A percentile compares a stretch with the other conserved stretches of the same genome.
phyloP scores from a whole-genome alignment of 257 asterid species.

The Rhazya stricta region DNA sequence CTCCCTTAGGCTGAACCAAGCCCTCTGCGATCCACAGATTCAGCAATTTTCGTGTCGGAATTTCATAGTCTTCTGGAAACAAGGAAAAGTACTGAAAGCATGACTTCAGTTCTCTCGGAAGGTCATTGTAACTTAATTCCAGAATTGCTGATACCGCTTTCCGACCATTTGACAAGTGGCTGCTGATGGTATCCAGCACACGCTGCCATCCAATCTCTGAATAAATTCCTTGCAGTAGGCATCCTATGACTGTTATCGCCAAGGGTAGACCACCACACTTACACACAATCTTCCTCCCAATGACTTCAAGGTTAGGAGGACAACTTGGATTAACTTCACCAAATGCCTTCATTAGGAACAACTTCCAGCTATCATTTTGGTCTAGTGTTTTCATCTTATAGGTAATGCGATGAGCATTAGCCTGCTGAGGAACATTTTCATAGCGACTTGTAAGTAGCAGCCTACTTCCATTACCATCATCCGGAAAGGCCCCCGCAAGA shows the following conservation, averaged over 20 bases:
- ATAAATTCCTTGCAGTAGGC: constrained; percentile 10
- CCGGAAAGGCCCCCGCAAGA: constrained; percentile 13
- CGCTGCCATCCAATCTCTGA: constrained; percentile 14
- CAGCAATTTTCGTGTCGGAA: constrained; percentile 19
- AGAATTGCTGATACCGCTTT: constrained; percentile 1
- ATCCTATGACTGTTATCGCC: constrained; percentile 27
- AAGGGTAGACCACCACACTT: constrained; percentile 16
- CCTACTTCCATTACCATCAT: constrained; percentile 7
- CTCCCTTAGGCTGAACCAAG: constrained; percentile 10
- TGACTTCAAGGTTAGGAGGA: neutral
- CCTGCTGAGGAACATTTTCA: neutral
- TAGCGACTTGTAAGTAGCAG: constrained; percentile 20
- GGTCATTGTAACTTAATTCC: constrained; percentile 20
- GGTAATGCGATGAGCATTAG: neutral
- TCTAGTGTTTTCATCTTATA: constrained; percentile 1
- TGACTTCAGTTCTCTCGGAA: constrained; percentile 18
- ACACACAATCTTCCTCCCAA: neutral
- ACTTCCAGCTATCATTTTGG: constrained; percentile 4
- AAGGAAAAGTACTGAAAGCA: constrained; percentile 28
- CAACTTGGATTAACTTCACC: constrained; percentile 1
- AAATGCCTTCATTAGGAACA: constrained; percentile 13
- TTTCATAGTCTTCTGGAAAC: constrained; percentile 23
- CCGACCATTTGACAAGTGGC: neutral
- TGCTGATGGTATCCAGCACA: constrained; percentile 13
- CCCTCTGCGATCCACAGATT: constrained; percentile 30